Conservation (phyloP, 2,329 filamentous ascomycete species). For the Curvularia lunata region DNA sequence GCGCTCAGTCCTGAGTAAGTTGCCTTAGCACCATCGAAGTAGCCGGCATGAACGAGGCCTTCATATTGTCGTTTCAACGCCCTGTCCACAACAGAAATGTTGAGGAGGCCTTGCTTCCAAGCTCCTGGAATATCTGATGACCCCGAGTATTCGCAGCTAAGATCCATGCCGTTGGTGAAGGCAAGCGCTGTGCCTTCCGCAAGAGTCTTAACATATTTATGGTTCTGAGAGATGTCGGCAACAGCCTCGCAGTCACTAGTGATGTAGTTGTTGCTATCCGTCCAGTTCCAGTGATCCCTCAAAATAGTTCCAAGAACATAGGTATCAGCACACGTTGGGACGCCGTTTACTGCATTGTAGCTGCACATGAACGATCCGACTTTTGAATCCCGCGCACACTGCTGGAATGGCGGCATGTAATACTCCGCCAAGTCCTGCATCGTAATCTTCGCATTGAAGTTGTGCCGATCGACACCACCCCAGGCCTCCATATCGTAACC, state of each 20-base stretch:
- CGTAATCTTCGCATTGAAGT: conserved; percentile 63
- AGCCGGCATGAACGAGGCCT: conserved; percentile 62
- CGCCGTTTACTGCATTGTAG: conserved; percentile 69
- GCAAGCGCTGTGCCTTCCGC: conserved; percentile 55
- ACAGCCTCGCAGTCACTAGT: conserved; percentile 71
- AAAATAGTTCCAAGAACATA: conserved; percentile 69
- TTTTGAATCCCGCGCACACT: conserved; percentile 53
- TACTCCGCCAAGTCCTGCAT: conserved; percentile 71
- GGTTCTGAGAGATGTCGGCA: conserved; percentile 63
- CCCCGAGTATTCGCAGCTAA: conserved; percentile 57
- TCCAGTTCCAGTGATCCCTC: conserved; percentile 70
- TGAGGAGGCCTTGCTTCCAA: conserved; percentile 38
- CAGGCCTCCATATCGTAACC: conserved; percentile 39
- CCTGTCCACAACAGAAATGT: conserved; percentile 55
- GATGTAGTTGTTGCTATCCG: conserved; percentile 65
- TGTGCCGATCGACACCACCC: conserved; percentile 47
- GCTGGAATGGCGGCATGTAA: conserved; percentile 70
- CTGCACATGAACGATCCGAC: conserved; percentile 61
- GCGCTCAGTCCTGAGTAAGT: conserved; percentile 61
- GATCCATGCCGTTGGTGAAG: conserved; percentile 60
- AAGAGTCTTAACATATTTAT: conserved; percentile 49
- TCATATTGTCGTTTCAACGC: conserved; percentile 61
- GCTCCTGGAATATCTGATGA: conserved; percentile 33
- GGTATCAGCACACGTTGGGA: conserved; percentile 67
- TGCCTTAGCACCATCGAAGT: conserved; percentile 60